Evolutionary conservation across 2,329 filamentous ascomycete species (phyloP), one percentile per base, ranked within the genome.

Genomic region (Colletotrichum siamense): DNA sequence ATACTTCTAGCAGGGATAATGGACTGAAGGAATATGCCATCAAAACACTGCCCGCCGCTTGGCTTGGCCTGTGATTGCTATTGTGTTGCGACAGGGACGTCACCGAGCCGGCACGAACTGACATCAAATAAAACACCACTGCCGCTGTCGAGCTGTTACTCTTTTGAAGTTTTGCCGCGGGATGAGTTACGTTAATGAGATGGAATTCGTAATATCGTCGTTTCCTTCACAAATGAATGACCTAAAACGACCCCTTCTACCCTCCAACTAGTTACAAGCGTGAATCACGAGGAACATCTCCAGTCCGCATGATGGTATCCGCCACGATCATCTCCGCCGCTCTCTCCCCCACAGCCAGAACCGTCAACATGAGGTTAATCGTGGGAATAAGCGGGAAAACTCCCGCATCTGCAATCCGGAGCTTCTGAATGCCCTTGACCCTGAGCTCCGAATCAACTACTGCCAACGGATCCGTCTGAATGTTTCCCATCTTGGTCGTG

Each of bases 1-100:
- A n/a, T n/a, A 1, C 1, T 2, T 44, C 39, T 44, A 2, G 0
- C 5, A 44, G 18, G 8, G 18, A 44, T n/a, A 1, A 44, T 44
- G 18, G 18, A 44, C 39, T 44, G 18, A n/a, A 44, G 39, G 39
- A 2, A 44, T 10, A n/a, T 44, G 39, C 5, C 39, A n/a, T 9
- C 1, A 44, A 44, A n/a, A 44, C 3, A 6, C 39, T 44, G 39
- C 18, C 3, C 18, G 18, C 18, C 39, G 39, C 8, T n/a, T 8
- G 15, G 15, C 36, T 39, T 16, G 15, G 34, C 34, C 34, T 44
- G 39, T n/a, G 16, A 1, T 44, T n/a, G 5, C 39, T 44, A n/a
- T 39, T 39, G 16, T 0, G 16, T 39, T 39, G 16, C 8, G 1
- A 39, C 16, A 39, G 16, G 36, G 36, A 39, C 36, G 16, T 39